Evolutionary conservation across 192 early-diverging fungal genomes (phyloP), one percentile per base, ranked within the genome.

Genomic region (Pilaira anomala): DNA sequence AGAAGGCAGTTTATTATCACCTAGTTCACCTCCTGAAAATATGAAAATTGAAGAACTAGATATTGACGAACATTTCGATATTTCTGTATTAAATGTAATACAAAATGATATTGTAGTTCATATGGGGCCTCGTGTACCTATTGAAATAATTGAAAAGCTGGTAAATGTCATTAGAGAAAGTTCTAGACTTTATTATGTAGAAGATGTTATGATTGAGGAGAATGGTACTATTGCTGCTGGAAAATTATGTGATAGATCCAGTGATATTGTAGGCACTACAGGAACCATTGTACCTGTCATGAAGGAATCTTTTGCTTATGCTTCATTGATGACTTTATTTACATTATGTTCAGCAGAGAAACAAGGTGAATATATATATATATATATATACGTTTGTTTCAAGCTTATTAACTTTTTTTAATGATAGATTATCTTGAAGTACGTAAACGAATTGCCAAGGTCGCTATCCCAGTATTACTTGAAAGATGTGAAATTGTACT

Each of bases 61-160:
- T 29, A 69, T 75, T 13, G 87, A 91, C 44, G 91, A 92, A 55
- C 75, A 78, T 1, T 93, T 91, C 67, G 89, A 93, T 65, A 81
- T 92, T 28, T 83, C 80, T 11, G 77, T 87, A 26, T 73, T 93
- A 33, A 78, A 74, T 29, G 78, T 75, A 28, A 66, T 93, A 29
- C 81, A 91, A 59, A 76, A 62, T 11, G 85, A 92, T 51, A 79
- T 91, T 14, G 71, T 90, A 16, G 66, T 82, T n/a, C 77, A 87
- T 65, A 75, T 93, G 57, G 89, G 90, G 5, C 65, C 75, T 13
- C 80, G 87, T 21, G 87, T 90, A 2, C 76, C 86, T 12, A 76
- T 80, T 22, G 79, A 77, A 14, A 61, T 87, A 0, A 60, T 91
- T 33, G 49, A 60, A 2, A 75, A 85, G 7, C 49, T 88, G 19